Conservation (phyloP, 495 filamentous ascomycete genomes). For the Neurospora sp. region DNA sequence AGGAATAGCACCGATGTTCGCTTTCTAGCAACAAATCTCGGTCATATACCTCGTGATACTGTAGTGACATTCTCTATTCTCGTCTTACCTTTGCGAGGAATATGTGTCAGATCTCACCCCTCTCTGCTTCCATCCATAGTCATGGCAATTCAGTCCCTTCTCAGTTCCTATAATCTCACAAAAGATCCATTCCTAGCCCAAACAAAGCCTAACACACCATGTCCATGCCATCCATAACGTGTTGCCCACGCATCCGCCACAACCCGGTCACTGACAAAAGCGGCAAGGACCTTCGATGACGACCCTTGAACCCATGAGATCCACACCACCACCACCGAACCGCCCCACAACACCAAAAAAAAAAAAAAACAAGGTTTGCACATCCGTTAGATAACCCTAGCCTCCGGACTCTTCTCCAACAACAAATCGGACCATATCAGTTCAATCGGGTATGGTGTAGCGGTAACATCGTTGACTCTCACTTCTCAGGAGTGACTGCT, state of each 20-base stretch:
- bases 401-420: fast-evolving
- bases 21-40: neutral
- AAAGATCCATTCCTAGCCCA: neutral
- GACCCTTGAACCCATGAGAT: neutral
- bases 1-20: neutral
- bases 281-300: neutral
- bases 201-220: neutral
- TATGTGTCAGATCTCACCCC: neutral
- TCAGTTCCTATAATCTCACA: neutral
- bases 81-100: neutral
- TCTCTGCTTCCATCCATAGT: neutral
- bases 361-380: neutral
- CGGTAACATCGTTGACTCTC: neutral
- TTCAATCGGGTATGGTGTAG: neutral
- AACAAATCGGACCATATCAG: neutral
- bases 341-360: neutral
- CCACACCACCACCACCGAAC: neutral
- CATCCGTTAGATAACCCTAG: neutral
- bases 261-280: neutral
- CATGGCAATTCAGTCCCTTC: neutral
- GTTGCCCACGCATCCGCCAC: neutral
- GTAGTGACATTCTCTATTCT: neutral
- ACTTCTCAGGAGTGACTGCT: neutral
- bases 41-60: neutral
- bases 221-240: neutral